Evolutionary conservation across 192 early-diverging fungal species (phyloP), one percentile per base, ranked within the genome.

Genomic region (Coemansia erecta): DNA sequence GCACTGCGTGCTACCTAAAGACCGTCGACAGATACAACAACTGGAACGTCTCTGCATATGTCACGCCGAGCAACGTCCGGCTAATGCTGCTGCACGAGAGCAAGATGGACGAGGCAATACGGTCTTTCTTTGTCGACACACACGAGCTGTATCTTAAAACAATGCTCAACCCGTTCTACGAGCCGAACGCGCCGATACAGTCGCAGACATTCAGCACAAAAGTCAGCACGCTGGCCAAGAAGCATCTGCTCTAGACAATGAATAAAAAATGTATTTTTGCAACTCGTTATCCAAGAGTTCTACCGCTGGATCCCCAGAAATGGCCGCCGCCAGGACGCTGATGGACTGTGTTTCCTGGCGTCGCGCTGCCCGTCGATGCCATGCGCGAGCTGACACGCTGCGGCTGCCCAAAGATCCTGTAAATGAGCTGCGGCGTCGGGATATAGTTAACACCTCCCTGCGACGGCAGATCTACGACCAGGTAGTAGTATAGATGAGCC

Each of bases 11-110:
- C 85, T 98, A 94, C 60, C 80, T 98, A 28, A 96, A 95, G 66
- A 85, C 87, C 2, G 87, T 99, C 39, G 97, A 99, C 80, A 85
- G 87, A 60, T 98, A 95, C 77, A 96, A 98, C 61, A 94, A 99
- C 64, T 90, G 85, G 79, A 87, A 85, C 65, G 89, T 97, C 31
- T 94, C 94, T 12, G 91, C 92, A 14, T 97, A 92, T 61, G 90
- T 98, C 11, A 88, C 92, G 7, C 87, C 95, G 31, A 90, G 90
- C 66, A 94, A 84, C 31, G 70, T 71, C 0, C 78, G 82, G 18
- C 82, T 92, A 31, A 85, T 90, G 83, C 83, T 90, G 22, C 63
- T 90, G n/a, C 89, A 89, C 58, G 86, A 88, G 53, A 39, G 72
- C 22, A 56, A 60, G 51, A 73, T 85, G 45, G 69, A 74, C 21